Base-by-base conservation (phyloP, 2,329 filamentous ascomycete genomes). In the Aciculosporium take region DNA sequence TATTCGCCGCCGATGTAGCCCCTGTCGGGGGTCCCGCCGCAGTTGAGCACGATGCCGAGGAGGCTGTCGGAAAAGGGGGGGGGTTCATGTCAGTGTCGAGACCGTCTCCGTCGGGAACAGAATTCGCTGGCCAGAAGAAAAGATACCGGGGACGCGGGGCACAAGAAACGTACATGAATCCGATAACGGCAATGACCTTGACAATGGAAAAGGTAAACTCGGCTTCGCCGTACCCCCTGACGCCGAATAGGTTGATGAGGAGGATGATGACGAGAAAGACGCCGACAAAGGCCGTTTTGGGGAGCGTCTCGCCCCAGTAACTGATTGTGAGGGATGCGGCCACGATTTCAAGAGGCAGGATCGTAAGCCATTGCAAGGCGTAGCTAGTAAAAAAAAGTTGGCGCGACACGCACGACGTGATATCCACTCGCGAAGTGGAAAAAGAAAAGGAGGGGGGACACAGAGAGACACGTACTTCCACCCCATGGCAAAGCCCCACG, bases 401-500 rank as follows among this genome's bases (percentile, higher is more conserved):
- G n/a, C n/a, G n/a, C n/a, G n/a, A n/a, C n/a, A n/a, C n/a, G n/a
- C n/a, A n/a, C n/a, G n/a, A n/a, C n/a, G n/a, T n/a, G n/a, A n/a
- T n/a, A n/a, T n/a, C n/a, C n/a, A n/a, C n/a, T n/a, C n/a, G n/a
- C n/a, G n/a, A n/a, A n/a, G n/a, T n/a, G n/a, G 9, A 33, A 13
- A 21, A 20, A 21, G 20, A 10, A 12, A 21, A 20, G 17, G 5
- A 33, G 7, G 7, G 7, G 15, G 13, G 13, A 28, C 9, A 7
- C 7, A 18, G 30, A 32, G 15, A 18, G 9, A 17, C 21, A 69
- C 76, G 60, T 59, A 84, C 71, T 93, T 94, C 86, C 86, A 94
- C 13, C 86, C 87, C 84, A 94, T 93, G 36, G 86, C 84, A 56
- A 94, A 94, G 0, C 87, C 87, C 86, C 86, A 94, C 0, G 88